Base-by-base conservation (phyloP, 106 monocot species). In the Hemerocallis citrina region DNA sequence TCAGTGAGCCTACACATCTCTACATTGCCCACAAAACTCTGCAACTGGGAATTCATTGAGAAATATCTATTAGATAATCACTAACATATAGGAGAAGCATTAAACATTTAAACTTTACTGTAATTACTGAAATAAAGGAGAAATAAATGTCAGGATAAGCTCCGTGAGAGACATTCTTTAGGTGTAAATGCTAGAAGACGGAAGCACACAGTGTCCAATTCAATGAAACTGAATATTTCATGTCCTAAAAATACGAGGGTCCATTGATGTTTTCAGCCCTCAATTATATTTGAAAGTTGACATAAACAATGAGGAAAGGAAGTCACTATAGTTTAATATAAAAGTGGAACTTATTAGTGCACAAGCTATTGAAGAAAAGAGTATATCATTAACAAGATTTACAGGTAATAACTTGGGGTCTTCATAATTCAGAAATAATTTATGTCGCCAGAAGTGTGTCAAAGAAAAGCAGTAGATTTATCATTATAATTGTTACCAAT, bases 1-100 rank as follows among this genome's bases (percentile, higher is more conserved):
- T 91, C 91, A 4, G 96, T 98, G 64, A 87, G 96, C 62, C 84
- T 88, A 64, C 96, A 98, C 7, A 91, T 33, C 72, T 88, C 96
- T 12, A 85, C 81, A 74, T 98, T 98, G n/a, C 44, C 87, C 91
- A 65, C 91, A 98, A 71, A 75, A 98, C 42, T 98, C 79, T 7
- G 91, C 96, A 62, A 98, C 96, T 98, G 81, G 63, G 79, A 40
- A 19, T 57, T 7, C 47, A 52, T 0, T 2, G 32, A 48, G 22
- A 47, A 13, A 34, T 37, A n/a, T 38, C 1, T 66, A 24, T 11
- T 54, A 34, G 34, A n/a, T 21, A 13, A 40, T 60, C 13, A 50
- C 13, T 25, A 16, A 2, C 27, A 27, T 21, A 60, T 10, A 39
- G 1, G 37, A 57, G 14, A 50, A n/a, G n/a, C n/a, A n/a, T n/a